Evolutionary conservation across 176 grass and related monocot species (phyloP).

Genomic region (bread wheat (Triticum aestivum)): DNA sequence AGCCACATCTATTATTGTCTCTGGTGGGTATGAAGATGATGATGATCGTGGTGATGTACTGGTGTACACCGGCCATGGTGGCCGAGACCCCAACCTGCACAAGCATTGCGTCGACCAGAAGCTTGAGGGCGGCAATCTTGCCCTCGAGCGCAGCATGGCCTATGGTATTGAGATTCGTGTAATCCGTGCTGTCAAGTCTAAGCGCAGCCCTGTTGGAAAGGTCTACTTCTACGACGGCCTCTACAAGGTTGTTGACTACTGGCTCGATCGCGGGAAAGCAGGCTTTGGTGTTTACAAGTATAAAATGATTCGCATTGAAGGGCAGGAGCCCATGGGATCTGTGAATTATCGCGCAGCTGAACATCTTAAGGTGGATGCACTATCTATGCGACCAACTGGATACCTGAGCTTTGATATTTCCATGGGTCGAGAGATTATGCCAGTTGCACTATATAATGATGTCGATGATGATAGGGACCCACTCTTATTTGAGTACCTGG

Average conservation of each 20-base stretch:
- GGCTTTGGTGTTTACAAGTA: constrained; percentile 94
- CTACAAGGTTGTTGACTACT: constrained; percentile 86
- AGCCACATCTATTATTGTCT: constrained; percentile 92
- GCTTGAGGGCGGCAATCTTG: constrained; percentile 85
- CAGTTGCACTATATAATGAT: constrained; percentile 75
- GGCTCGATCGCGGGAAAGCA: constrained; percentile 82
- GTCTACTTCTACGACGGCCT: constrained; percentile 96
- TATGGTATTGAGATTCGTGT: constrained; percentile 97
- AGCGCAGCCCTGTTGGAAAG: constrained; percentile 48
- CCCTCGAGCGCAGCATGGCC: constrained; percentile 88
- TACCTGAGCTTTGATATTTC: constrained; percentile 92
- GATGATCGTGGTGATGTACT: constrained; percentile 82
- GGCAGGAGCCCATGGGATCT: constrained; percentile 91
- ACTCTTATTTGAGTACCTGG: constrained; percentile 73
- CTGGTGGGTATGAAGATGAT: constrained; percentile 96
- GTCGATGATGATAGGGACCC: constrained; percentile 92
- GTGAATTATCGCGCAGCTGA: constrained; percentile 72
- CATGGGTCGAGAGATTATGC: constrained; percentile 64
- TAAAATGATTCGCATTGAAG: constrained; percentile 82
- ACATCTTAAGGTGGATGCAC: constrained; percentile 65
- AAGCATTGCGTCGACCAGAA: constrained; percentile 81
- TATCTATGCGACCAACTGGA: constrained; percentile 56
- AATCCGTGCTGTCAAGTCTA: constrained; percentile 69
- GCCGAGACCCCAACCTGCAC: constrained; percentile 68
- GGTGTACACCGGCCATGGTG: constrained; percentile 94